phyloP scores from a whole-genome alignment of 352 stramenopile genomes.

The Pythium biforme region DNA sequence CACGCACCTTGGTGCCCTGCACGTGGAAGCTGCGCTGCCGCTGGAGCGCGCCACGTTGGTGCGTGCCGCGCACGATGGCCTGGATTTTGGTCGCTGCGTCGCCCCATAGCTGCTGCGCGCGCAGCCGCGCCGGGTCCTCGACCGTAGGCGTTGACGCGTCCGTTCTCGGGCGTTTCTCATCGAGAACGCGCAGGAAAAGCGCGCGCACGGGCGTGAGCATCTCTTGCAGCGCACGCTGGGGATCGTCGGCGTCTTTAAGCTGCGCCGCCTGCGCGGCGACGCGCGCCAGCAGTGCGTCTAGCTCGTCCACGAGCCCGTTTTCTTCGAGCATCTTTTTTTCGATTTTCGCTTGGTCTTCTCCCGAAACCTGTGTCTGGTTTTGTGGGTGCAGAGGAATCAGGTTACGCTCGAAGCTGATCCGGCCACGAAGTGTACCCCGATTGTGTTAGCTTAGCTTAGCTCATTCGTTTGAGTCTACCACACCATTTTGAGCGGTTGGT shows the following conservation, averaged over 20 bases:
- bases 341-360: too few species aligned
- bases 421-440: too few species aligned
- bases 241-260: conserved; percentile 37
- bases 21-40: conserved; percentile 57
- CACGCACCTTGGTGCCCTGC: conserved; percentile 64
- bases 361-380: too few species aligned
- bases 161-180: background rate
- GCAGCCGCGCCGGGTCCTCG: conserved; percentile 15
- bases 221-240: conserved; percentile 36
- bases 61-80: conserved; percentile 58
- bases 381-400: too few species aligned
- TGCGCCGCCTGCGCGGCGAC: conserved; percentile 45
- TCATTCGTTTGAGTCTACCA: too few species aligned
- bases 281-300: conserved; percentile 58
- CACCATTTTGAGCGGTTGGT: background rate
- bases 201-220: conserved; percentile 54
- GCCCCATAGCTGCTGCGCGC: conserved; percentile 30
- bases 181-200: conserved; percentile 36
- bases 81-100: conserved; percentile 72
- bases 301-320: conserved; percentile 39
- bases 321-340: too few species aligned
- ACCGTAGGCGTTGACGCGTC: background rate
- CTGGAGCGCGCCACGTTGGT: conserved; percentile 45
- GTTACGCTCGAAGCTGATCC: too few species aligned
- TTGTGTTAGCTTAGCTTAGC: too few species aligned